Conservation (phyloP, 2,329 filamentous ascomycete species). For the Xylaria sp. region DNA sequence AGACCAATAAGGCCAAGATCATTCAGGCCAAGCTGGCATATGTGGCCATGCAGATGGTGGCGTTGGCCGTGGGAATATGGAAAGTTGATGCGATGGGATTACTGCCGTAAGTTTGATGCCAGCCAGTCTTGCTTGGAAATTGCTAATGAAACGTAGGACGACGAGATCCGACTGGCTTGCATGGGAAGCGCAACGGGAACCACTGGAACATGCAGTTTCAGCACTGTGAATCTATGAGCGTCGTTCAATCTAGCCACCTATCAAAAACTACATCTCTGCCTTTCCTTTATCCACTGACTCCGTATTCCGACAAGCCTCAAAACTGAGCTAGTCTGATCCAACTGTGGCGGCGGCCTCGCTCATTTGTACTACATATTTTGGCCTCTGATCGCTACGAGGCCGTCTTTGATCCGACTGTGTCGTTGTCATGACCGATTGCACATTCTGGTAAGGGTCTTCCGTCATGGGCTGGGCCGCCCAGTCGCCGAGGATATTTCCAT, state of each 20-base stretch:
- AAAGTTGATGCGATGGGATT: constrained; percentile 97
- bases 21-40: constrained; percentile 86
- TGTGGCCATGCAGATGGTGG: constrained; percentile 81
- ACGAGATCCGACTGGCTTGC: constrained; percentile 97
- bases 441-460: constrained; percentile 22
- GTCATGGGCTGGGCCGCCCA: constrained; percentile 17
- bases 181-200: constrained; percentile 80
- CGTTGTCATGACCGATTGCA: constrained; percentile 13
- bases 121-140: not conserved
- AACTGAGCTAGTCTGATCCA: constrained; percentile 13
- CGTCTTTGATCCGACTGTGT: not conserved
- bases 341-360: constrained; percentile 23
- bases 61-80: constrained; percentile 86
- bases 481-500: constrained; percentile 7
- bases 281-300: not conserved
- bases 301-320: not conserved
- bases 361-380: not conserved
- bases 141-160: constrained; percentile 62
- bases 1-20: constrained; percentile 72
- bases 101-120: constrained; percentile 68
- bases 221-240: constrained; percentile 51
- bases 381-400: not conserved
- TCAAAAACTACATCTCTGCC: not conserved
- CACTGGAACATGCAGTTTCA: constrained; percentile 67
- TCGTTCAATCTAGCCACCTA: constrained; percentile 3